Evolutionary conservation across 768 basidiomycete species (phyloP).

Genomic region (Xerocomus potaroensis): DNA sequence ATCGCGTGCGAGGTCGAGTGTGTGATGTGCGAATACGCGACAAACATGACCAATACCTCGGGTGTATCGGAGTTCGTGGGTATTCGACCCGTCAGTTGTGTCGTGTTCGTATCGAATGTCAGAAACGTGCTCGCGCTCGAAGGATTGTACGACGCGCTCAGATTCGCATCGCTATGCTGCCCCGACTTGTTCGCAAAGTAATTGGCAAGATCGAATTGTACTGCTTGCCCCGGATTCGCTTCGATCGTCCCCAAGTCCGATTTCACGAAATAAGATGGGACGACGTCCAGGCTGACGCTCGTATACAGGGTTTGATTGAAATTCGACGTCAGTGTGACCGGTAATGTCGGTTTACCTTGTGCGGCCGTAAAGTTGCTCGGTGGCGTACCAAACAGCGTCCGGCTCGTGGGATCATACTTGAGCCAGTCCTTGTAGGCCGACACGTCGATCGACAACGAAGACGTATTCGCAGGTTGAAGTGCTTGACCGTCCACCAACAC

Average conservation of each 20-base stretch:
- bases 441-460: slow-evolving; percentile 53
- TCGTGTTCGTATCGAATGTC: slow-evolving; percentile 42
- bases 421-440: slow-evolving; percentile 55
- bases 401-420: slow-evolving; percentile 49
- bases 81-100: slow-evolving; percentile 52
- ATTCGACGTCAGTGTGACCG: slow-evolving; percentile 55
- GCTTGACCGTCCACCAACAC: slow-evolving; percentile 58
- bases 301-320: slow-evolving; percentile 68
- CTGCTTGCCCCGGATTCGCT: slow-evolving; percentile 44
- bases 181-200: slow-evolving; percentile 50
- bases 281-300: slow-evolving; percentile 59
- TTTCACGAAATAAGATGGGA: slow-evolving; percentile 68
- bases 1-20: slow-evolving; percentile 69
- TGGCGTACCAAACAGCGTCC: slow-evolving; percentile 63
- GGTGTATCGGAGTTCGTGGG: slow-evolving; percentile 42
- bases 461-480: slow-evolving; percentile 57
- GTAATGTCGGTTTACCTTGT: slow-evolving; percentile 40
- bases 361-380: slow-evolving; percentile 39
- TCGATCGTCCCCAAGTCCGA: slow-evolving; percentile 54
- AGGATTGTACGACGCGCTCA: slow-evolving; percentile 57
- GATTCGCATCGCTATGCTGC: slow-evolving; percentile 42
- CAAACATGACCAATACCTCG: slow-evolving; percentile 53
- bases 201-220: slow-evolving; percentile 50
- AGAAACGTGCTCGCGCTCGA: slow-evolving; percentile 46
- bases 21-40: slow-evolving; percentile 60